Percentiles rank a stretch among this genome's conserved stretches.
Evolutionary conservation across 805 yeast genomes (phyloP).

Genomic region (Lipomyces mesembrius): DNA sequence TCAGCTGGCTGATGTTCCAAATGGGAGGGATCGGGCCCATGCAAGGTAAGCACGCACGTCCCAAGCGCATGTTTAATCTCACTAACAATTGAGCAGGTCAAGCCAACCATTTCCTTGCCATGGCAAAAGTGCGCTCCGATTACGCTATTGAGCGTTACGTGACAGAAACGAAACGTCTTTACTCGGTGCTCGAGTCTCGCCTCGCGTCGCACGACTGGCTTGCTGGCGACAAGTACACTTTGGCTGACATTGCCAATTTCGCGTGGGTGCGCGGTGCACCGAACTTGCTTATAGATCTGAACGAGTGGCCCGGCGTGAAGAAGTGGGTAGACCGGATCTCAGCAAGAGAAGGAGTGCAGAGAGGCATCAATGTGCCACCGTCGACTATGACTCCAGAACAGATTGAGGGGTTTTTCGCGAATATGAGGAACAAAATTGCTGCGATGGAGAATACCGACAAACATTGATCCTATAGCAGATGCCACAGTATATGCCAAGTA

Average conservation of each 20-base stretch:
- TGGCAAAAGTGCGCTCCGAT: constrained; percentile 17
- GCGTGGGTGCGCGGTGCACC: constrained; percentile 26
- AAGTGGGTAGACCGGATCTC: constrained; percentile 90
- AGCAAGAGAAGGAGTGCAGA: constrained; percentile 78
- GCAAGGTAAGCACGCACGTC: constrained; percentile 55
- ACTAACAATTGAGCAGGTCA: constrained; percentile 54
- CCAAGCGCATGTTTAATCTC: background rate
- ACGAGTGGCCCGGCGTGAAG: constrained; percentile 65
- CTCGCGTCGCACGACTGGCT: constrained; percentile 50
- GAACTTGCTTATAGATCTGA: constrained; percentile 25
- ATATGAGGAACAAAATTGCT: constrained; percentile 6
- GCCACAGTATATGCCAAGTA: no score
- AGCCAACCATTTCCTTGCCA: constrained; percentile 52
- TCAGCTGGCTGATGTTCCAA: constrained; percentile 33
- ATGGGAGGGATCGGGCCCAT: constrained; percentile 43
- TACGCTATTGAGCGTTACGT: constrained; percentile 59
- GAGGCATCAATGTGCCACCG: constrained; percentile 40
- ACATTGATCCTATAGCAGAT: no score
- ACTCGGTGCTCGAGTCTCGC: constrained; percentile 59
- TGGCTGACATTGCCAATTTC: constrained; percentile 51
- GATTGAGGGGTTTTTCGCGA: background rate
- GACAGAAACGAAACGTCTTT: constrained; percentile 58
- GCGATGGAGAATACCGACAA: constrained; percentile 15
- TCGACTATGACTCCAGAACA: background rate
- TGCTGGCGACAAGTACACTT: constrained; percentile 61